Conservation (phyloP, 805 yeast genomes). For the Candida argentea region DNA sequence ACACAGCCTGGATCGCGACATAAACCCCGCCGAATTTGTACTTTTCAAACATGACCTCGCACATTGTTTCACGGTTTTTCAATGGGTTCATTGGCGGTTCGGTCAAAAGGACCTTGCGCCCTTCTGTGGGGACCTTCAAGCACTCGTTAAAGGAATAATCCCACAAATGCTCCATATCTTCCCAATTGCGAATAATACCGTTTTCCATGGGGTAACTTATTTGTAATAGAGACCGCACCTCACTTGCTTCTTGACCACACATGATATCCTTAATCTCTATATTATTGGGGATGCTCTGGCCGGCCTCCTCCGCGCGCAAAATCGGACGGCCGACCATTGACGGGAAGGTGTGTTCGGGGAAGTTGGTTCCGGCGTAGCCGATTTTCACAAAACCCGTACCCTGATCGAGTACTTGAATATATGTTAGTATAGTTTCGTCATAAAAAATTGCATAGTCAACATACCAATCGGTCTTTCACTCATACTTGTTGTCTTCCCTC, state of each 20-base stretch:
- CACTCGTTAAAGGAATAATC: constrained; percentile 92
- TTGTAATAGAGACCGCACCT: constrained; percentile 81
- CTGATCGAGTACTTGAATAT: constrained; percentile 73
- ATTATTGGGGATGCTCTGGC: constrained; percentile 40
- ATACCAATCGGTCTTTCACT: constrained; percentile 22
- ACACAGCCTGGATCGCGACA: constrained; percentile 95
- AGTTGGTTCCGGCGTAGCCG: constrained; percentile 93
- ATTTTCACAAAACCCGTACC: constrained; percentile 98
- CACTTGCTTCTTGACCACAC: constrained; percentile 95
- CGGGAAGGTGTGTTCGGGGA: constrained; percentile 95
- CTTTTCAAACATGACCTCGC: constrained; percentile 85
- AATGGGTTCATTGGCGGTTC: constrained; percentile 98
- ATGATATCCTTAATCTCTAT: constrained; percentile 86
- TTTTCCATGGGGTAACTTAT: constrained; percentile 98
- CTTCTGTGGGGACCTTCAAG: constrained; percentile 66
- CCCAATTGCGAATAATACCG: constrained; percentile 96
- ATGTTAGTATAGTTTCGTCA: no score
- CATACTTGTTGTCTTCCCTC: constrained; percentile 7
- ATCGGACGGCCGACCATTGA: constrained; percentile 97
- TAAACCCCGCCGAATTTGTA: constrained; percentile 88
- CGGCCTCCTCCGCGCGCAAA: constrained; percentile 89
- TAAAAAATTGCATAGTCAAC: no score
- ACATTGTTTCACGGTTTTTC: constrained; percentile 84
- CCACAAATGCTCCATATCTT: constrained; percentile 97
- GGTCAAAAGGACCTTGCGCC: constrained; percentile 76